Conservation (phyloP, 1,284 basidiomycete species). For the Acaromyces ingoldii region DNA sequence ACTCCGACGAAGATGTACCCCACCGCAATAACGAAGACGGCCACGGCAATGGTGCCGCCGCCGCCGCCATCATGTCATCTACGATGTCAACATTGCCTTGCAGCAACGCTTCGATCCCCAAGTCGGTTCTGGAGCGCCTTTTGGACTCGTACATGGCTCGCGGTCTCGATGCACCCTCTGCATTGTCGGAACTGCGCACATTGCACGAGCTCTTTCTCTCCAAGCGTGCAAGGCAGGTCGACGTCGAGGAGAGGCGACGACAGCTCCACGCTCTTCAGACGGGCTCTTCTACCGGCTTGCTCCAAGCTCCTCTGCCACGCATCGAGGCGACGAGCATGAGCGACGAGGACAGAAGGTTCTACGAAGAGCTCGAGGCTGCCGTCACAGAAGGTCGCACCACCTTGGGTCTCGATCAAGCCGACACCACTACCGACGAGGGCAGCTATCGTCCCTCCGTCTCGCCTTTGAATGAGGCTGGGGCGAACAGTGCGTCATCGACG, state of each 20-base stretch:
- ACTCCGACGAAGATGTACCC: too few relatives aligned
- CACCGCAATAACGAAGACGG: too few relatives aligned
- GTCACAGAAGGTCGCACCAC: constrained; percentile 22
- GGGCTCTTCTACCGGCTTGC: background rate
- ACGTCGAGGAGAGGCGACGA: constrained; percentile 4
- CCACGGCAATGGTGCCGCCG: too few relatives aligned
- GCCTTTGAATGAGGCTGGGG: too few relatives aligned
- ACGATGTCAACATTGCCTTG: too few relatives aligned
- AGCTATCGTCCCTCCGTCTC: too few relatives aligned
- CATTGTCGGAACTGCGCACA: constrained; percentile 34
- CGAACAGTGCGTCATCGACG: too few relatives aligned
- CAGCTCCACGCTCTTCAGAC: constrained; percentile 3
- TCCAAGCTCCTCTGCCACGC: constrained; percentile 1
- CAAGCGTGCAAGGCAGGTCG: constrained; percentile 23
- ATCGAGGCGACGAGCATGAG: constrained; percentile 16
- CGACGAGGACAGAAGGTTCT: constrained; percentile 30
- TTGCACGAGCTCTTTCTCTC: constrained; percentile 38
- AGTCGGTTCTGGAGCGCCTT: constrained; percentile 26
- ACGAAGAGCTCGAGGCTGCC: constrained; percentile 36
- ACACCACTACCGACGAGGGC: too few relatives aligned
- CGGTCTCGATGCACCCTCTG: constrained; percentile 36
- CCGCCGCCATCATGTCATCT: too few relatives aligned
- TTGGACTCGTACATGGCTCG: constrained; percentile 35
- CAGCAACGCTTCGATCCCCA: too few relatives aligned
- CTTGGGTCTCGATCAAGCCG: background rate